These are phyloP conservation scores for Choanephora cucurbitarum DNA, from an alignment of 371 early-diverging fungal species.

Conservation along the genomic window DNA sequence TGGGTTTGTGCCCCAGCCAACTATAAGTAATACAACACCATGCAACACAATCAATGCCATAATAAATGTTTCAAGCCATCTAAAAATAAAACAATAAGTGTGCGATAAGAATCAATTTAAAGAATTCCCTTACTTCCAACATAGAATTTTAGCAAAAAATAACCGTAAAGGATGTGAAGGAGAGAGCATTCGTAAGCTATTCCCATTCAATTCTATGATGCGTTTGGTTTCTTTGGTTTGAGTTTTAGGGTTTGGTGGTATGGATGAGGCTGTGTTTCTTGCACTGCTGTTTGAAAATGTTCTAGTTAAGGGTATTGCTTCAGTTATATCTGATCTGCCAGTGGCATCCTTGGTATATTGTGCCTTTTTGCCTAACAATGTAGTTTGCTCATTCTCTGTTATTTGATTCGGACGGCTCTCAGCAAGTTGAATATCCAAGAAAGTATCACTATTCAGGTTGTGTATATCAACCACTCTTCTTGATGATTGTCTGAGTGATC, in stretches of 20 bases:
- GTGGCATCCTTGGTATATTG: slow-evolving; percentile 3
- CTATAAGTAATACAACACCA: slow-evolving; percentile 43
- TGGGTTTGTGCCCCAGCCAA: slow-evolving; percentile 45
- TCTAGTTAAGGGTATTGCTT: slow-evolving; percentile 30
- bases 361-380: neutral
- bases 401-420: slow-evolving; percentile 1
- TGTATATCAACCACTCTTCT: slow-evolving; percentile 37
- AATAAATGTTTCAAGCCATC: slow-evolving; percentile 61
- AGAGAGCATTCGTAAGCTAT: slow-evolving; percentile 31
- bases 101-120: neutral
- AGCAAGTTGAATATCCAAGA: neutral
- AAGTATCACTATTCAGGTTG: slow-evolving; percentile 15
- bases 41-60: slow-evolving; percentile 56
- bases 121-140: slow-evolving; percentile 31
- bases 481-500: slow-evolving; percentile 28
- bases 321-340: slow-evolving; percentile 13
- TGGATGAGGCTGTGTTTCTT: neutral
- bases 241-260: neutral
- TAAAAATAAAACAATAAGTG: slow-evolving; percentile 13
- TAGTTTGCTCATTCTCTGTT: neutral
- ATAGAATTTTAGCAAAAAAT: slow-evolving; percentile 25
- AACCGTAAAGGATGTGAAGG: slow-evolving; percentile 32
- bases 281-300: slow-evolving; percentile 8
- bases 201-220: slow-evolving; percentile 24
- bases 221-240: slow-evolving; percentile 8